Evolutionary conservation across 805 yeast genomes (phyloP).

Genomic region (Middelhovenomyces tepae): DNA sequence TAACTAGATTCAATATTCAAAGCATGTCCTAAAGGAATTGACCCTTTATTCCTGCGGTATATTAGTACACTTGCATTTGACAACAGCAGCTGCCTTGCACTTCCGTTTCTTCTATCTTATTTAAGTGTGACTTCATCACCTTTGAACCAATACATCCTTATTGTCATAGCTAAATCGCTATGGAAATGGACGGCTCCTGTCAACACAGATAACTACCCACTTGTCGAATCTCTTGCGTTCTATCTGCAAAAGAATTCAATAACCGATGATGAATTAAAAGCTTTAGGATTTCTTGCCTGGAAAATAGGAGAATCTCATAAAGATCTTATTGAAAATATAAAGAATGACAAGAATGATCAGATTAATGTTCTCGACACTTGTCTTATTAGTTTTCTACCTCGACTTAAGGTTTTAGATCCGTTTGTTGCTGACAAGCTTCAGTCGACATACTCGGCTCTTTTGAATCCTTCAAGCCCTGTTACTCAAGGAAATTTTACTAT

Average conservation of each 20-base stretch:
- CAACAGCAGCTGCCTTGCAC: too few species aligned
- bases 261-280: not conserved
- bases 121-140: too few species aligned
- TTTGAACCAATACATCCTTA: too few species aligned
- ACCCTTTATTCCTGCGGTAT: too few species aligned
- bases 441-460: not conserved
- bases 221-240: constrained; percentile 1
- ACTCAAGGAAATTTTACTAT: constrained; percentile 3
- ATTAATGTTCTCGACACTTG: constrained; percentile 1
- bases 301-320: not conserved
- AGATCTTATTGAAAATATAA: not conserved
- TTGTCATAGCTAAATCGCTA: too few species aligned
- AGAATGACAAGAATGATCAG: not conserved
- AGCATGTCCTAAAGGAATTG: too few species aligned
- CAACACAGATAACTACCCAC: too few species aligned
- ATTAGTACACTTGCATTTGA: too few species aligned
- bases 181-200: too few species aligned
- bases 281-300: not conserved
- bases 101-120: too few species aligned
- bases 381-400: not conserved
- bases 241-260: not conserved
- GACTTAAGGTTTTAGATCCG: not conserved
- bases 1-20: too few species aligned
- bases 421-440: not conserved
- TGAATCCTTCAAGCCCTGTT: not conserved